Evolutionary conservation across 2,329 filamentous ascomycete genomes (phyloP).

Genomic region (Diaporthe humulicola): DNA sequence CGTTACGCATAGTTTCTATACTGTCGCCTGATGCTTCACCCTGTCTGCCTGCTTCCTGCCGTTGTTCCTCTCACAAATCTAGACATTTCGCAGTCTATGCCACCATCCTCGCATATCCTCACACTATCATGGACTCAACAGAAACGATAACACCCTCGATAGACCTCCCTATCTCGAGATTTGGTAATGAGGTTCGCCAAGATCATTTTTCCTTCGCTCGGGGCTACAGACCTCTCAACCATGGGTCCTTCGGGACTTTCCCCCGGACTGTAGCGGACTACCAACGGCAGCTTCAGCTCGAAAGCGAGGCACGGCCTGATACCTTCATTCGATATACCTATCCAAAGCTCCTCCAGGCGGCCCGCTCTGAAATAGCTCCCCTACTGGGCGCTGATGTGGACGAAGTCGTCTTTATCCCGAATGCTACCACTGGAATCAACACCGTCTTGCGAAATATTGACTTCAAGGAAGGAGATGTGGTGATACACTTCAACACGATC

Average conservation of each 20-base stretch:
- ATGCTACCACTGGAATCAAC: constrained; percentile 78
- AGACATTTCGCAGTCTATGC: neutral
- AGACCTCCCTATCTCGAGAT: neutral
- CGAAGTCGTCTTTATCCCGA: constrained; percentile 77
- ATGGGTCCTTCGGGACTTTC: constrained; percentile 77
- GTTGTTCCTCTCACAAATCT: neutral
- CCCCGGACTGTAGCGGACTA: constrained; percentile 69
- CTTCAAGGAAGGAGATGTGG: constrained; percentile 72
- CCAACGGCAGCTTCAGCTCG: constrained; percentile 59
- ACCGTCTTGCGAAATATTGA: constrained; percentile 75
- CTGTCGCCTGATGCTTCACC: neutral
- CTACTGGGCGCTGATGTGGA: constrained; percentile 70
- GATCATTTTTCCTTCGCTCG: constrained; percentile 50
- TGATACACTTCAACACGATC: constrained; percentile 76
- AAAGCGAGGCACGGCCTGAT: constrained; percentile 71
- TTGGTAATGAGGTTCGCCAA: constrained; percentile 47
- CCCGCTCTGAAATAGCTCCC: constrained; percentile 71
- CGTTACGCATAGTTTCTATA: neutral
- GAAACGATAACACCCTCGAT: neutral
- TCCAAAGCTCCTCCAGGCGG: constrained; percentile 65
- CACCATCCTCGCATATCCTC: neutral
- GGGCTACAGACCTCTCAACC: constrained; percentile 51
- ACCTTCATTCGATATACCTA: constrained; percentile 74
- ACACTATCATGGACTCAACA: neutral
- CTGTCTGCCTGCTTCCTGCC: neutral